phyloP scores from a whole-genome alignment of 148 eudicot genomes.

The Cornus florida region DNA sequence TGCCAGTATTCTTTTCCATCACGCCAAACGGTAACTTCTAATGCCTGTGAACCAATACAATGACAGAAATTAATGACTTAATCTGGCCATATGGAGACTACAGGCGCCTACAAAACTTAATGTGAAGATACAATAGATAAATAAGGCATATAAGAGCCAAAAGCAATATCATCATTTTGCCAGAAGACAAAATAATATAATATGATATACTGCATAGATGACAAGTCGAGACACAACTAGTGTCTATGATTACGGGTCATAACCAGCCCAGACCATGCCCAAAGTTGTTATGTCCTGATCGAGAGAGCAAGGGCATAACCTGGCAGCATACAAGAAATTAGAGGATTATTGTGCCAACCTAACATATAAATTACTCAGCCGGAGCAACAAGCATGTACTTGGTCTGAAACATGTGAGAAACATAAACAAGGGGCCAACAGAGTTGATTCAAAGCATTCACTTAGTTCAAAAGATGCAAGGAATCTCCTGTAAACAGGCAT shows the following conservation, averaged over 20 bases:
- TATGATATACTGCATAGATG: not conserved
- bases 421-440: not conserved
- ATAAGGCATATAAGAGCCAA: not conserved
- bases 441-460: not conserved
- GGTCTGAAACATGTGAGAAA: too few relatives aligned
- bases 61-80: not conserved
- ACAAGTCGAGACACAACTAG: not conserved
- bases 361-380: too few relatives aligned
- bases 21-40: constrained; percentile 90
- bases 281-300: not conserved
- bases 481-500: not conserved
- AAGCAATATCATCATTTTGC: not conserved
- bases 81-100: not conserved
- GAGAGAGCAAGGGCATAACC: too few relatives aligned
- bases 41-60: constrained; percentile 39
- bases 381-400: too few relatives aligned
- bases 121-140: not conserved
- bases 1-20: constrained; percentile 81
- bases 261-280: not conserved
- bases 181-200: not conserved
- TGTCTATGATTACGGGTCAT: not conserved
- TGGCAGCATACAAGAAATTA: too few relatives aligned
- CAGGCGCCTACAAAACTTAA: not conserved
- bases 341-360: not conserved
- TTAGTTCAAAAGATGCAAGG: not conserved